Evolutionary conservation across 495 filamentous ascomycete species (phyloP).

Genomic region (Podospora conica): DNA sequence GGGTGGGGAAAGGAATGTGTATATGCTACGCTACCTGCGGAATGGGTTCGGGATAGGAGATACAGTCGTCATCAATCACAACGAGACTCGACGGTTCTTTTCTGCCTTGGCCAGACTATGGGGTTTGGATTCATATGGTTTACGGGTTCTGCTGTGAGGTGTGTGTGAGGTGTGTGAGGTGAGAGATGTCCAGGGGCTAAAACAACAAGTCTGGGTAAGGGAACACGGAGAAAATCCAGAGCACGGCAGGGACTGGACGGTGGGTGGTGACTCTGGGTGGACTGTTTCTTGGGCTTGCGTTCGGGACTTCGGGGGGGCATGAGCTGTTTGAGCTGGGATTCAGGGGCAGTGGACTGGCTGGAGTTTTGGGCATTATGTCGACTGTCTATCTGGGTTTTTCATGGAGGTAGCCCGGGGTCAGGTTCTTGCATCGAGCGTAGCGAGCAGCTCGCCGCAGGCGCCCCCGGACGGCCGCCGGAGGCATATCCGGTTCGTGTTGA

Average conservation of each 20-base stretch:
- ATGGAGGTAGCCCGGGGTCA: no score
- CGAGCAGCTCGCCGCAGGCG: not conserved
- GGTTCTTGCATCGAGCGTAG: not conserved
- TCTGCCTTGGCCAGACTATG: not conserved
- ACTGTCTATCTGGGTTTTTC: not conserved
- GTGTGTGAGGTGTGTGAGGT: not conserved
- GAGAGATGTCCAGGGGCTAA: not conserved
- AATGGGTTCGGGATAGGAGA: constrained; percentile 1
- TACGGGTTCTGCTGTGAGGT: not conserved
- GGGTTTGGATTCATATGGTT: not conserved
- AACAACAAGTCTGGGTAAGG: no score
- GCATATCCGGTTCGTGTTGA: not conserved
- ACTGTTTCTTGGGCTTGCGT: no score
- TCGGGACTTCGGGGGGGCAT: no score
- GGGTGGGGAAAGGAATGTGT: constrained; percentile 15
- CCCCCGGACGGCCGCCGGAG: not conserved
- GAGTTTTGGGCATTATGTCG: no score
- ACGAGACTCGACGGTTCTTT: constrained; percentile 6
- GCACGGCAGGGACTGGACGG: no score
- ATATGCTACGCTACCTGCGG: constrained; percentile 22
- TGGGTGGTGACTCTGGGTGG: no score
- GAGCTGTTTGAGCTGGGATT: no score
- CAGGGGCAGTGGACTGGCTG: no score
- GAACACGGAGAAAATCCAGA: no score
- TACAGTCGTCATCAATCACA: constrained; percentile 21